Evolutionary conservation across 2,329 filamentous ascomycete species (phyloP).

Genomic region (Fusarium marasasianum): DNA sequence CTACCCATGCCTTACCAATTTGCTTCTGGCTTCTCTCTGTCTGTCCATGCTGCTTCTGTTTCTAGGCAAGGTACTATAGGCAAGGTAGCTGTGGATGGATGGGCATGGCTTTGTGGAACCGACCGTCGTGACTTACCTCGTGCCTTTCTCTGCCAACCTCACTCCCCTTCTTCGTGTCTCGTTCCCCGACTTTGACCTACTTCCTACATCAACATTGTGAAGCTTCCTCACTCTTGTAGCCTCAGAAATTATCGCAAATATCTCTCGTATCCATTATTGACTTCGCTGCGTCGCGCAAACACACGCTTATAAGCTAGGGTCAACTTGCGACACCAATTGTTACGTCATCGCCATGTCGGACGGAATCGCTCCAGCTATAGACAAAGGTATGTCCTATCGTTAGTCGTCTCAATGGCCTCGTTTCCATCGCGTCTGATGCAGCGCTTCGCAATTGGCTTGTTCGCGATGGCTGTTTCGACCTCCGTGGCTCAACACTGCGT

Average conservation of each 20-base stretch:
- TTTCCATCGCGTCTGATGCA: background rate
- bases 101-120: conserved; percentile 41
- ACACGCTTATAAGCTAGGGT: conserved; percentile 27
- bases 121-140: conserved; percentile 47
- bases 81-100: background rate
- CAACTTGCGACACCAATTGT: conserved; percentile 35
- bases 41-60: conserved; percentile 4
- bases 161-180: conserved; percentile 34
- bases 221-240: conserved; percentile 8
- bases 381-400: conserved; percentile 47
- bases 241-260: conserved; percentile 14
- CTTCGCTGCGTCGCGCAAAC: conserved; percentile 14
- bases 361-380: conserved; percentile 48
- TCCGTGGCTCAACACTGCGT: background rate
- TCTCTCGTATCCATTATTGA: conserved; percentile 6
- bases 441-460: conserved; percentile 27
- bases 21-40: conserved; percentile 15
- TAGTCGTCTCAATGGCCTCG: conserved; percentile 17
- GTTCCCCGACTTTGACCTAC: conserved; percentile 35
- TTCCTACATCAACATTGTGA: conserved; percentile 29
- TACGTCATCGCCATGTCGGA: conserved; percentile 51
- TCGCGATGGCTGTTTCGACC: background rate
- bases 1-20: conserved; percentile 27
- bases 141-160: conserved; percentile 39
- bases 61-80: background rate